Percentiles rank a stretch among this genome's conserved stretches.
These are phyloP conservation scores for Fusarium hainanense DNA, from an alignment of 2,329 filamentous ascomycete genomes.

Conservation along the genomic window DNA sequence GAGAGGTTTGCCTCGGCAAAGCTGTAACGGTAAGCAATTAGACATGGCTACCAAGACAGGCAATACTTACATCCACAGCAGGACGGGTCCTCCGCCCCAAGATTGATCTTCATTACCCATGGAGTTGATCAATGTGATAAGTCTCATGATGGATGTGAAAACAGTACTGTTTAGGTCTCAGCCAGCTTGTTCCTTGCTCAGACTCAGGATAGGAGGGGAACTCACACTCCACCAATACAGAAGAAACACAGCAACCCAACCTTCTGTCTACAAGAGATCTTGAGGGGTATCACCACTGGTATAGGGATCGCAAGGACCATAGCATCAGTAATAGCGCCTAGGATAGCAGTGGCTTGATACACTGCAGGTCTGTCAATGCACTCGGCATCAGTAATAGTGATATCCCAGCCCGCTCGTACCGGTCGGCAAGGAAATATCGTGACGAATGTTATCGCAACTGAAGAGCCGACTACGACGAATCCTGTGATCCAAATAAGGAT, in stretches of 20 bases:
- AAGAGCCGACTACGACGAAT: conserved; percentile 18
- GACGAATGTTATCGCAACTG: conserved; percentile 18
- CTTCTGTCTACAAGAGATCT: conserved; percentile 13
- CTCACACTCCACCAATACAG: conserved; percentile 11
- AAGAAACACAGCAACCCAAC: conserved; percentile 24
- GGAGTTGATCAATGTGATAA: conserved; percentile 17
- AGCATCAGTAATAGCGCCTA: background rate
- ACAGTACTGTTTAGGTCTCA: conserved; percentile 7
- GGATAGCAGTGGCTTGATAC: conserved; percentile 20
- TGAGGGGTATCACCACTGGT: background rate
- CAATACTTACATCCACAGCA: conserved; percentile 32
- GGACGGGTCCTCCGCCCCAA: conserved; percentile 19
- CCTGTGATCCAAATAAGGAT: conserved; percentile 3
- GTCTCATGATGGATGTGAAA: conserved; percentile 31
- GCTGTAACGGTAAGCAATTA: background rate
- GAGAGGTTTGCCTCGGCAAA: conserved; percentile 33
- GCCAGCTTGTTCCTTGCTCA: background rate
- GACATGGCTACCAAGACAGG: background rate
- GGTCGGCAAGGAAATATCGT: conserved; percentile 24
- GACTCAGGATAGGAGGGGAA: fast-evolving
- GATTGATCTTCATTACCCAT: conserved; percentile 16
- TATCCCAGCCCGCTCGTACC: conserved; percentile 15
- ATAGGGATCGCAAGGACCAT: background rate
- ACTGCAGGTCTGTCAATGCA: conserved; percentile 19
- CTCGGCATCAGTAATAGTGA: conserved; percentile 3